These are phyloP conservation scores for Teratosphaeria epicoccoides DNA, from an alignment of 2,329 filamentous ascomycete species.

Conservation along the genomic window DNA sequence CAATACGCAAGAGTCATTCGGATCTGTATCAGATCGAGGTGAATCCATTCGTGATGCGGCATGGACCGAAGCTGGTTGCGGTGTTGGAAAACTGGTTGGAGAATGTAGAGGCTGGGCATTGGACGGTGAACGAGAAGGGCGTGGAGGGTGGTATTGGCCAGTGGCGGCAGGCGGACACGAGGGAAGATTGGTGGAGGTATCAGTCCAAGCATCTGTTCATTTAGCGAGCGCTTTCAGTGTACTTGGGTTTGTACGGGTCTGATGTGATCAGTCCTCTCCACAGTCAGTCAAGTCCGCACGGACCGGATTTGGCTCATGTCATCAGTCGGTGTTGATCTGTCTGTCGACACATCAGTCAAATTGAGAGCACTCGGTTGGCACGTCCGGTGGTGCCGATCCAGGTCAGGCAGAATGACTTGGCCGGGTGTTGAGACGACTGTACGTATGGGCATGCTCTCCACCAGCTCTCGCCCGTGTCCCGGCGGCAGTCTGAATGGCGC, in stretches of 20 bases:
- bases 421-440: too few species aligned
- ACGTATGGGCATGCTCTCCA: too few species aligned
- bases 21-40: slow-evolving; percentile 25
- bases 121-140: slow-evolving; percentile 22
- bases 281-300: too few species aligned
- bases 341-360: too few species aligned
- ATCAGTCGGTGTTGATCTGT: too few species aligned
- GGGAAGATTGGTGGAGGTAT: slow-evolving; percentile 25
- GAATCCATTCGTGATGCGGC: slow-evolving; percentile 25
- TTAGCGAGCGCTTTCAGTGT: neutral
- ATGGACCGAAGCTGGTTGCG: slow-evolving; percentile 24
- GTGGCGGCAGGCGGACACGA: slow-evolving; percentile 25
- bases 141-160: slow-evolving; percentile 23
- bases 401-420: too few species aligned
- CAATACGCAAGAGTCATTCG: slow-evolving; percentile 20
- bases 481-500: too few species aligned
- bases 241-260: neutral
- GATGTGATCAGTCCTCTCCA: neutral
- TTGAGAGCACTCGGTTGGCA: too few species aligned
- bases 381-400: too few species aligned
- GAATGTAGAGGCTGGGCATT: slow-evolving; percentile 24
- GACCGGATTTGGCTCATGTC: too few species aligned
- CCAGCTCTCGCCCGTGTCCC: too few species aligned
- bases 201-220: slow-evolving; percentile 12
- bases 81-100: slow-evolving; percentile 25